These are phyloP conservation scores for Prunus mume DNA, from an alignment of 306 rosid species.

Conservation along the genomic window DNA sequence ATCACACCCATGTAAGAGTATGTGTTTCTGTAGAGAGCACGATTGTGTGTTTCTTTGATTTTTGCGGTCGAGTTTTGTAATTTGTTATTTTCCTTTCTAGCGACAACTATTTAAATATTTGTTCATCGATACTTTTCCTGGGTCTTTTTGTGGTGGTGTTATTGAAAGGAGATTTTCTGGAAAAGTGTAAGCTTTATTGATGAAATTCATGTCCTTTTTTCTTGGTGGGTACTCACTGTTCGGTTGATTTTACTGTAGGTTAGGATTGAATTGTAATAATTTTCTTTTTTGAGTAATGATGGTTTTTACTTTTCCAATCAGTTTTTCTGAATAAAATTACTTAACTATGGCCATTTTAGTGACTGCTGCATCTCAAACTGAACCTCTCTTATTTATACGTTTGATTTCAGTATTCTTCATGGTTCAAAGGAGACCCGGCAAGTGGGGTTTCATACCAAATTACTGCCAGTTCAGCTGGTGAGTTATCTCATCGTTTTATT, in stretches of 20 bases:
- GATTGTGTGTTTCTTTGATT: constrained; percentile 10
- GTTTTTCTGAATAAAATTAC: background rate
- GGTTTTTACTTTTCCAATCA: background rate
- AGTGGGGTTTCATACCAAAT: constrained; percentile 41
- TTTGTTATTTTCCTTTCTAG: background rate
- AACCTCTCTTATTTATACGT: constrained; percentile 8
- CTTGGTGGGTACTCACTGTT: background rate
- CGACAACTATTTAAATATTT: background rate
- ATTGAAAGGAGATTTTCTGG: constrained; percentile 4
- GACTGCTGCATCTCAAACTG: constrained; percentile 3
- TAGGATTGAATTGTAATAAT: background rate
- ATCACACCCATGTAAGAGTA: constrained; percentile 2
- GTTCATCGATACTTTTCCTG: background rate
- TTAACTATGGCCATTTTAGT: background rate
- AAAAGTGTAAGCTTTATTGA: background rate
- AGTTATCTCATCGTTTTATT: constrained; percentile 19
- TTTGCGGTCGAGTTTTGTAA: background rate
- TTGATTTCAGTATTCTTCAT: constrained; percentile 53
- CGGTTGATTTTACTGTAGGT: constrained; percentile 5
- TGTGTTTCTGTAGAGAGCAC: background rate
- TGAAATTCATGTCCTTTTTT: background rate
- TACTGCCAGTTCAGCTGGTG: constrained; percentile 64
- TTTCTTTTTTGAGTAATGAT: background rate
- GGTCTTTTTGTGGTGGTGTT: background rate
- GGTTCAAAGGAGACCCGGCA: constrained; percentile 42